Percentiles rank a stretch among this genome's conserved stretches.
phyloP scores from a whole-genome alignment of 2,329 filamentous ascomycete species.

The Calycina marina region DNA sequence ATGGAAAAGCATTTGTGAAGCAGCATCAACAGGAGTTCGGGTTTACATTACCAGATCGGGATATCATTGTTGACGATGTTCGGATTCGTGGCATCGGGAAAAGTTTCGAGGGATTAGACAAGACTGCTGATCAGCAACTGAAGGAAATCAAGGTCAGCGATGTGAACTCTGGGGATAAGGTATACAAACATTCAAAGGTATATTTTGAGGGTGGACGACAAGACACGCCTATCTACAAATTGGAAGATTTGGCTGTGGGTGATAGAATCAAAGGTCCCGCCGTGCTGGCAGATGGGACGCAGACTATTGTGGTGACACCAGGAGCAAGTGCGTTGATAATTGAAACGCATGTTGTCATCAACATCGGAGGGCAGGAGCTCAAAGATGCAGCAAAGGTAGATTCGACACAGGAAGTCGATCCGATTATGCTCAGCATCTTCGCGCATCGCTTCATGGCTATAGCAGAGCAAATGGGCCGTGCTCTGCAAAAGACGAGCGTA shows the following conservation, averaged over 20 bases:
- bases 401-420: constrained; percentile 45
- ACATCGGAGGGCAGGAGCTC: constrained; percentile 46
- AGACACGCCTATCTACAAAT: constrained; percentile 70
- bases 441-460: constrained; percentile 76
- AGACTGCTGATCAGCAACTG: constrained; percentile 74
- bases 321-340: constrained; percentile 62
- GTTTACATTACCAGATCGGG: constrained; percentile 71
- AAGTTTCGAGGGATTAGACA: constrained; percentile 65
- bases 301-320: constrained; percentile 84
- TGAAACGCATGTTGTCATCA: constrained; percentile 79
- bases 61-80: constrained; percentile 84
- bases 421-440: constrained; percentile 66
- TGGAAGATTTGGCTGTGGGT: constrained; percentile 59
- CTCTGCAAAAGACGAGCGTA: constrained; percentile 66
- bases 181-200: constrained; percentile 52
- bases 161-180: constrained; percentile 32
- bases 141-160: constrained; percentile 47
- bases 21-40: constrained; percentile 90
- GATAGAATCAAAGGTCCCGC: constrained; percentile 66
- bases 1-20: constrained; percentile 68
- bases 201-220: constrained; percentile 74
- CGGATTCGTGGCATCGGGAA: constrained; percentile 80
- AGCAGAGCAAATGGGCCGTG: constrained; percentile 71
- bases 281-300: constrained; percentile 74
- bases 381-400: constrained; percentile 25